Base-by-base conservation (phyloP, 768 basidiomycete genomes). In the Boletus fagicola region DNA sequence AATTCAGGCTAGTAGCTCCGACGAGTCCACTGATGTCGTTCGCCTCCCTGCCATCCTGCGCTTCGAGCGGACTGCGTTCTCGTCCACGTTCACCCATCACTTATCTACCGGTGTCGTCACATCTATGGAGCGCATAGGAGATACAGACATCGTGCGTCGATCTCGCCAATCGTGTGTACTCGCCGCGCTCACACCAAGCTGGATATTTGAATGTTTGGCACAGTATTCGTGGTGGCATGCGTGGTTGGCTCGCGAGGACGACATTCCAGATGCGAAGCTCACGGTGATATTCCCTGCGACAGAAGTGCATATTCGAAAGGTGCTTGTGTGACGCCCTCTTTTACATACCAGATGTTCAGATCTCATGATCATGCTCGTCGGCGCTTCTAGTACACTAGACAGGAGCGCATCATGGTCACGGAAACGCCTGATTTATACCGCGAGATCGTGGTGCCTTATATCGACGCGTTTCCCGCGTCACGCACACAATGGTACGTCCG, bases 271-370 rank as follows among this genome's bases (percentile, higher is more conserved):
- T 63, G 75, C 94, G 56, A 92, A 92, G 74, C 81, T 98, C 62
- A 90, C 85, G 59, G 76, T 94, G 18, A 87, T 97, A 51, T 89
- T 81, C 60, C 96, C 96, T 16, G 93, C 93, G 2, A 98, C 93
- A 0, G 90, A 94, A 9, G 83, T 86, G 4, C 94, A 98, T 67
- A 86, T 98, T 56, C 81, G 80, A 59, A 97, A 97, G 80, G 22
- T 52, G 49, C 36, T 48, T 20, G 33, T 28, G 4, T 28, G 3
- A 24, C 11, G 4, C 30, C 15, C 10, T 35, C 24, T 44, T 35
- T 31, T 43, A 1, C 51, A 18, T 46, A 7, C n/a, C 9, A 18
- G 30, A 13, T 9, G 16, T 24, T 45, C 13, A 3, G 24, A 26
- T 18, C 15, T 36, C 33, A 12, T 8, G 40, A 7, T 1, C n/a